These are phyloP conservation scores for Linanthus parryae DNA, from an alignment of 148 eudicot species.

Conservation along the genomic window DNA sequence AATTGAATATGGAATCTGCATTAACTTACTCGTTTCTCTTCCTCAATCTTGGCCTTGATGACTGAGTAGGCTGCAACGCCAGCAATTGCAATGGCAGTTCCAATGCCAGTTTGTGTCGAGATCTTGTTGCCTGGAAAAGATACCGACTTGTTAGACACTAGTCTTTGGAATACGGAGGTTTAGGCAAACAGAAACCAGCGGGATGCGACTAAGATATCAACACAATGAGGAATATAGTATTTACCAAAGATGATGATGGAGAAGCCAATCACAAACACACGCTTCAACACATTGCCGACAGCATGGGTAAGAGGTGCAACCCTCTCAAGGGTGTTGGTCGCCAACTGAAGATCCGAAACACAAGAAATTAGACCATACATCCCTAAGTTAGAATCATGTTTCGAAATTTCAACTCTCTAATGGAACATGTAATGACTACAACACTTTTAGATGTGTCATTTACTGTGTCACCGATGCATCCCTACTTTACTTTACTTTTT, in stretches of 20 bases:
- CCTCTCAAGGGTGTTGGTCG: constrained; percentile 98
- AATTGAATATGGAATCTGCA: neutral
- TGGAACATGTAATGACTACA: no score
- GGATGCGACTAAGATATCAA: neutral
- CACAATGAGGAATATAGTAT: neutral
- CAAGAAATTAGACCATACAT: constrained; percentile 1
- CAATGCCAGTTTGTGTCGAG: constrained; percentile 92
- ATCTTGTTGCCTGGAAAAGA: constrained; percentile 78
- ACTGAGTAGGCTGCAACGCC: constrained; percentile 90
- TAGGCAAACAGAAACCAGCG: neutral
- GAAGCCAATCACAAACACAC: constrained; percentile 99
- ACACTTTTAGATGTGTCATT: no score
- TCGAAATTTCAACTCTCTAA: no score
- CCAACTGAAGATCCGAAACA: constrained; percentile 49
- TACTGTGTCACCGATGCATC: no score
- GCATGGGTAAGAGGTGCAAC: constrained; percentile 99
- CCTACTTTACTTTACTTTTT: no score
- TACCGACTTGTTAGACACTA: neutral
- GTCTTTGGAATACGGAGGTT: neutral
- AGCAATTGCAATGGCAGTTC: constrained; percentile 91
- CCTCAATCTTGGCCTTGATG: constrained; percentile 97
- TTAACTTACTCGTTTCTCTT: constrained; percentile 83
- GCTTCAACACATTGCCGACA: constrained; percentile 97
- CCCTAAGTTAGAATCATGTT: neutral
- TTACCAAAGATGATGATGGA: constrained; percentile 86